Conservation (phyloP, 2,329 filamentous ascomycete genomes). For the Tolypocladium nubicola region DNA sequence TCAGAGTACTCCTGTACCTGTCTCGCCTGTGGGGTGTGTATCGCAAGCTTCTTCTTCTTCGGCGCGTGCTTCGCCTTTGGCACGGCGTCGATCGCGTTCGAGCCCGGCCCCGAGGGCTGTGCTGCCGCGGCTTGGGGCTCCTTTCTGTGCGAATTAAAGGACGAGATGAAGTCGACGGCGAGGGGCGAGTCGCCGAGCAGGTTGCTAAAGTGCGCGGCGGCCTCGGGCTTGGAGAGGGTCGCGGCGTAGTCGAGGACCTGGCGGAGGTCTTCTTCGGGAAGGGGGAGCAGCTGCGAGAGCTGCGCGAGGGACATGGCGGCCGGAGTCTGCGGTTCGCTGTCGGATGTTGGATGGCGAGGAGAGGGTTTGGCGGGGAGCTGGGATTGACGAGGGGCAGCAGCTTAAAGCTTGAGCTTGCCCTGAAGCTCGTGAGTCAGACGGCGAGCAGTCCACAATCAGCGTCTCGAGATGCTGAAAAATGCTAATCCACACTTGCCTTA, state of each 20-base stretch:
- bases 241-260: conserved; percentile 77
- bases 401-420: not conserved
- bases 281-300: conserved; percentile 67
- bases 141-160: conserved; percentile 61
- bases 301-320: conserved; percentile 48
- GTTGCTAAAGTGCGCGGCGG: conserved; percentile 77
- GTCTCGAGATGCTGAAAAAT: not conserved
- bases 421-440: not conserved
- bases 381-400: not conserved
- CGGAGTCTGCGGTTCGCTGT: not conserved
- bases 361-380: not conserved
- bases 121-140: conserved; percentile 17
- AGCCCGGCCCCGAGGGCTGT: conserved; percentile 3
- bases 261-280: conserved; percentile 74
- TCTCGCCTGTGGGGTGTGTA: conserved; percentile 56
- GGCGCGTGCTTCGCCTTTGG: conserved; percentile 37
- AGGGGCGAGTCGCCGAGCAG: conserved; percentile 78
- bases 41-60: conserved; percentile 47
- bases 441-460: not conserved
- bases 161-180: conserved; percentile 65
- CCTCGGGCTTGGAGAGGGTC: conserved; percentile 64
- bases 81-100: conserved; percentile 26
- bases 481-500: not conserved
- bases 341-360: not conserved
- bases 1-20: conserved; percentile 50